phyloP scores from a whole-genome alignment of 768 basidiomycete species.

The Gelatoporia subvermispora region DNA sequence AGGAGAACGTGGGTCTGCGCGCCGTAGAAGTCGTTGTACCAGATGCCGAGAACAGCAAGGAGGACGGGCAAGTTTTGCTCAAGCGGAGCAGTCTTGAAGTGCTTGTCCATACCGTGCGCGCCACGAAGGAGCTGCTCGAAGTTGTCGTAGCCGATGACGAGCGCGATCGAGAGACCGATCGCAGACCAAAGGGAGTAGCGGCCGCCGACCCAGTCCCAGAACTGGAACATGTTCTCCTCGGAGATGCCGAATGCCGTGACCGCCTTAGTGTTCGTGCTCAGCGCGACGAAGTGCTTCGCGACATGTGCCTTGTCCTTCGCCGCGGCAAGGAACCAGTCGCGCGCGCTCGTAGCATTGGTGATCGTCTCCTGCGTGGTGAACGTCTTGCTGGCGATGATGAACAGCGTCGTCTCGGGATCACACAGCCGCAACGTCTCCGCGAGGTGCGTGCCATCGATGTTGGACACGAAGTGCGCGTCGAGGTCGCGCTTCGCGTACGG shows the following conservation, averaged over 20 bases:
- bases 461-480: slow-evolving; percentile 85
- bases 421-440: slow-evolving; percentile 79
- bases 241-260: slow-evolving; percentile 93
- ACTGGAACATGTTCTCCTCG: slow-evolving; percentile 94
- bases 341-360: slow-evolving; percentile 93
- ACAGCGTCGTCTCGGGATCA: slow-evolving; percentile 89
- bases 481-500: slow-evolving; percentile 87
- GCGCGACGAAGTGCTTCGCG: slow-evolving; percentile 97
- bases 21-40: slow-evolving; percentile 99
- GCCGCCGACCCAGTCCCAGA: slow-evolving; percentile 99
- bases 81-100: slow-evolving; percentile 85
- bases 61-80: slow-evolving; percentile 91
- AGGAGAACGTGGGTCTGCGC: slow-evolving; percentile 93
- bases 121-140: slow-evolving; percentile 87
- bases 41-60: slow-evolving; percentile 85
- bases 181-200: slow-evolving; percentile 98
- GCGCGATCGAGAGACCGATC: slow-evolving; percentile 91
- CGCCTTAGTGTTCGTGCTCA: slow-evolving; percentile 92
- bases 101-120: slow-evolving; percentile 96
- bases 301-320: slow-evolving; percentile 89
- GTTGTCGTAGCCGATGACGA: slow-evolving; percentile 91
- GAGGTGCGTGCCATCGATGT: slow-evolving; percentile 97
- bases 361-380: slow-evolving; percentile 99
- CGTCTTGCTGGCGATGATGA: slow-evolving; percentile 98
- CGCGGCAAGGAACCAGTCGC: slow-evolving; percentile 85